Conservation (phyloP, 768 basidiomycete genomes). For the Leccinum uliginosum region DNA sequence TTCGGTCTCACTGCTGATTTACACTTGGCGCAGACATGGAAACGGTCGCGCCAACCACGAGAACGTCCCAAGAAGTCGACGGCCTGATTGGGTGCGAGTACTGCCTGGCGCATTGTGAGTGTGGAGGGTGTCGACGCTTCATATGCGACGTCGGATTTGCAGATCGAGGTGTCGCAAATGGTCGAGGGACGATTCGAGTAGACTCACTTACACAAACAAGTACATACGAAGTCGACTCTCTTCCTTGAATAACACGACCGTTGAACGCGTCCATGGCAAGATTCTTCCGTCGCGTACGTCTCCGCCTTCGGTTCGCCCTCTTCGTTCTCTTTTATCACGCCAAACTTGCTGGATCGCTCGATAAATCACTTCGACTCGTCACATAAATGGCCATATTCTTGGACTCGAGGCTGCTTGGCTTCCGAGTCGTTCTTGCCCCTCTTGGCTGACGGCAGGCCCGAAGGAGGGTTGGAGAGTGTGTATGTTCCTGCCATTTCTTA, state of each 20-base stretch:
- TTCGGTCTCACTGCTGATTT: not conserved
- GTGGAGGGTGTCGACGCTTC: constrained; percentile 4
- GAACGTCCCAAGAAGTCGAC: constrained; percentile 26
- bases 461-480: constrained; percentile 45
- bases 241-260: no score
- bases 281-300: constrained; percentile 90
- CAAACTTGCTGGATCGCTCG: constrained; percentile 25
- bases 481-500: constrained; percentile 65
- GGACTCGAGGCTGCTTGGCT: constrained; percentile 50
- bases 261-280: not conserved
- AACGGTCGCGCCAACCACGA: not conserved
- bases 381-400: constrained; percentile 95
- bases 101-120: constrained; percentile 14
- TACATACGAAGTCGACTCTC: no score
- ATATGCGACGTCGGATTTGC: constrained; percentile 5
- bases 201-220: no score
- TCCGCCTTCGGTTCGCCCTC: constrained; percentile 87
- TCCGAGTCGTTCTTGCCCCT: constrained; percentile 55
- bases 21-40: not conserved
- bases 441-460: constrained; percentile 52
- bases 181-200: no score
- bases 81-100: constrained; percentile 15
- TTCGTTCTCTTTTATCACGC: constrained; percentile 92
- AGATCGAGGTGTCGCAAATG: constrained; percentile 3
- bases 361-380: constrained; percentile 71